phyloP scores from a whole-genome alignment of 1,139 yeast genomes.

The Hanseniaspora uvarum region DNA sequence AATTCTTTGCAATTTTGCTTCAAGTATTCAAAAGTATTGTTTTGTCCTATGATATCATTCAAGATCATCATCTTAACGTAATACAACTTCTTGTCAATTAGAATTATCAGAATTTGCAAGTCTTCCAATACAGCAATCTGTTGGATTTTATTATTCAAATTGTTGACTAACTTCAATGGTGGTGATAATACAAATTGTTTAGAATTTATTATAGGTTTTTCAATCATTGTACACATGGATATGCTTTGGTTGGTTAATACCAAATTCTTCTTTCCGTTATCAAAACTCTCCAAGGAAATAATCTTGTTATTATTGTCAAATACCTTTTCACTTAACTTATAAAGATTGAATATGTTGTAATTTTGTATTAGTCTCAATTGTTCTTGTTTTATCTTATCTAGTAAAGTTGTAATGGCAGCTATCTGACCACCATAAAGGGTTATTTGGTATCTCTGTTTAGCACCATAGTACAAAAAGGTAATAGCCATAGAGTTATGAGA shows the following conservation, averaged over 20 bases:
- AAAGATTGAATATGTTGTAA: conserved; percentile 70
- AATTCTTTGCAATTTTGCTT: conserved; percentile 63
- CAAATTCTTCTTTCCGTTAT: conserved; percentile 82
- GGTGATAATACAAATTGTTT: conserved; percentile 44
- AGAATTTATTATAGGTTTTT: conserved; percentile 29
- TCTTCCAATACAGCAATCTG: conserved; percentile 90
- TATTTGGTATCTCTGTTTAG: conserved; percentile 56
- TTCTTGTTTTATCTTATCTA: conserved; percentile 70
- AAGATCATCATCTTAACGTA: conserved; percentile 79
- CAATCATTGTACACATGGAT: conserved; percentile 56
- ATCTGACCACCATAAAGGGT: conserved; percentile 56
- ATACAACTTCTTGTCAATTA: conserved; percentile 71
- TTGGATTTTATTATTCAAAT: conserved; percentile 47
- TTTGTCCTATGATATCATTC: conserved; percentile 36
- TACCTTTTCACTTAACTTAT: conserved; percentile 61
- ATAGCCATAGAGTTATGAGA: conserved; percentile 31
- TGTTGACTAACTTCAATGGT: conserved; percentile 60
- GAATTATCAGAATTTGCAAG: conserved; percentile 69
- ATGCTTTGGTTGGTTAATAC: conserved; percentile 91
- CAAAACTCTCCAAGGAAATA: conserved; percentile 87
- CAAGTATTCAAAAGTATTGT: conserved; percentile 40
- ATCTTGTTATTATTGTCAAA: conserved; percentile 66
- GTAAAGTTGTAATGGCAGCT: conserved; percentile 68
- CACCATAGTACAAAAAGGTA: conserved; percentile 44
- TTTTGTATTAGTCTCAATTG: conserved; percentile 61